Conservation (phyloP, 306 rosid species). For the Lathyrus tuberosus region DNA sequence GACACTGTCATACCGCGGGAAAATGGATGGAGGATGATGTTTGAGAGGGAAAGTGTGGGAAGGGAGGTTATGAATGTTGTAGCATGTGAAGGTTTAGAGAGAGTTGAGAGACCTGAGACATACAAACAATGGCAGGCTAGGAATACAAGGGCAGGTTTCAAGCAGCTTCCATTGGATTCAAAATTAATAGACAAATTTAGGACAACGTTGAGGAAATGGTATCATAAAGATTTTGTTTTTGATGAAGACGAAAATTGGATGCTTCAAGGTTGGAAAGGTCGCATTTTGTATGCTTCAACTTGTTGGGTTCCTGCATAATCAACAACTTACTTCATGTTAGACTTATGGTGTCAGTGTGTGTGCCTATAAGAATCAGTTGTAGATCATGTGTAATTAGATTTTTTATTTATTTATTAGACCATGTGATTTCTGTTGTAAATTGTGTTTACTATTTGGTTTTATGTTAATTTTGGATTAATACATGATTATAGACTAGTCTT, state of each 20-base stretch:
- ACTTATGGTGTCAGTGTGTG: not conserved
- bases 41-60: constrained; percentile 63
- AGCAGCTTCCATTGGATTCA: constrained; percentile 52
- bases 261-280: constrained; percentile 91
- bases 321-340: not conserved
- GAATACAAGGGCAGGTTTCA: constrained; percentile 62
- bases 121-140: constrained; percentile 75
- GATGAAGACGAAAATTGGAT: constrained; percentile 70
- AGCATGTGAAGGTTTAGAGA: constrained; percentile 73
- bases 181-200: constrained; percentile 46
- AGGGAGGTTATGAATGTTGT: constrained; percentile 70
- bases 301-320: constrained; percentile 70
- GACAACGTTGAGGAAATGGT: constrained; percentile 47
- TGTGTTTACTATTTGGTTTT: not conserved
- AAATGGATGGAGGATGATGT: constrained; percentile 52
- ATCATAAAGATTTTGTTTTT: constrained; percentile 66
- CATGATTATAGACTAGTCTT: not conserved
- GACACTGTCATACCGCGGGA: constrained; percentile 55
- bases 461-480: not conserved
- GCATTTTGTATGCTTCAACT: constrained; percentile 66
- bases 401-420: not conserved
- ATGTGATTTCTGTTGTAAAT: constrained; percentile 1
- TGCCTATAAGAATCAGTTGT: not conserved
- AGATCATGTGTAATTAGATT: not conserved
- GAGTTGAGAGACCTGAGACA: constrained; percentile 81